These are phyloP conservation scores for Apiospora aurea DNA, from an alignment of 2,329 filamentous ascomycete species.

Conservation along the genomic window DNA sequence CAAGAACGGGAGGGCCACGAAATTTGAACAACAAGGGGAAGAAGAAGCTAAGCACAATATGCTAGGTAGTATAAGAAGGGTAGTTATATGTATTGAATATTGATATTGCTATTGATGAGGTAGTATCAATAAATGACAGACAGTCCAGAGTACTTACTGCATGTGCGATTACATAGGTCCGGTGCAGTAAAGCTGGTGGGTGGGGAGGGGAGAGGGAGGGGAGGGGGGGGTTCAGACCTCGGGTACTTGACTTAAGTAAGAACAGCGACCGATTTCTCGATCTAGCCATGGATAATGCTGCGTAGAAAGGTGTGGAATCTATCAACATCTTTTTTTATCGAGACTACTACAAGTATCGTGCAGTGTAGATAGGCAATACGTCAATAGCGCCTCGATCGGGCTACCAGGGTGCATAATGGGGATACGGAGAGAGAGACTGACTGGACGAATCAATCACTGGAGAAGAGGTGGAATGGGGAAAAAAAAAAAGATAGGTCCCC, in stretches of 20 bases:
- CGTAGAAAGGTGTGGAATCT: not conserved
- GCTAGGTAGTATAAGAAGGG: too few species aligned
- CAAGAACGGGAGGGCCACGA: not conserved
- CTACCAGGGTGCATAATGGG: not conserved
- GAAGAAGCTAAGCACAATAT: constrained; percentile 5
- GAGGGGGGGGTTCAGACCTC: not conserved
- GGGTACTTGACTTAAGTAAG: not conserved
- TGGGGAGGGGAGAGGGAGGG: not conserved
- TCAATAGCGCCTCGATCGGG: not conserved
- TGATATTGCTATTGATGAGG: constrained; percentile 1
- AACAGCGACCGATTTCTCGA: not conserved
- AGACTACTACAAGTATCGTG: not conserved
- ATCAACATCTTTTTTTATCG: not conserved
- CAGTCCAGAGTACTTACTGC: not conserved
- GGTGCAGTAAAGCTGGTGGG: constrained; percentile 14
- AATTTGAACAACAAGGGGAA: constrained; percentile 6
- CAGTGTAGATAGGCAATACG: not conserved
- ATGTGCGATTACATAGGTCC: not conserved
- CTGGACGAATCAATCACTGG: not conserved
- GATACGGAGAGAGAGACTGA: not conserved
- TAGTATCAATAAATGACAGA: constrained; percentile 13
- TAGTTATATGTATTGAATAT: not conserved
- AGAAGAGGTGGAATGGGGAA: constrained; percentile 1
- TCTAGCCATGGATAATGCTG: not conserved
- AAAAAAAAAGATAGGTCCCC: constrained; percentile 8